Evolutionary conservation across 2,329 filamentous ascomycete species (phyloP).

Genomic region (Aspergillus spinulosporus): DNA sequence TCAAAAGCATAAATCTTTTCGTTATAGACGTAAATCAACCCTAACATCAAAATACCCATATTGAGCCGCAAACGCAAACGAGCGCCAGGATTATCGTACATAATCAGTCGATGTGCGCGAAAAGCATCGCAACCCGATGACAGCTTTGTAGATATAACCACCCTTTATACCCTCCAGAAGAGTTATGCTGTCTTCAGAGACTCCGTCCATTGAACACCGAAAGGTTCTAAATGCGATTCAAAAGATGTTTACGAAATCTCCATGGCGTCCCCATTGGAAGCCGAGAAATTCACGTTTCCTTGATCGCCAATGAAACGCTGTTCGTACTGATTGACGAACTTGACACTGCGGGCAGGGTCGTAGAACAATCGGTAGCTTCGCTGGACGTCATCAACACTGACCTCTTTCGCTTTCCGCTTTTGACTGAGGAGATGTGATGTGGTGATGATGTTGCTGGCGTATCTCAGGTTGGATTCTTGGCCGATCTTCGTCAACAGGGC

Average conservation of each 20-base stretch:
- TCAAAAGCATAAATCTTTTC: conserved; percentile 21
- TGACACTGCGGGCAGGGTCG: conserved; percentile 81
- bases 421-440: conserved; percentile 84
- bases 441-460: conserved; percentile 97
- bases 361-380: conserved; percentile 93
- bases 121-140: conserved; percentile 20
- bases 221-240: conserved; percentile 8
- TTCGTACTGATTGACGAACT: conserved; percentile 87
- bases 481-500: conserved; percentile 95
- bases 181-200: conserved; percentile 8
- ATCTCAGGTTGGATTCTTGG: conserved; percentile 84
- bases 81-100: conserved; percentile 44
- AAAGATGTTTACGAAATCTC: conserved; percentile 57
- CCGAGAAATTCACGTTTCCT: conserved; percentile 73
- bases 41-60: conserved; percentile 26
- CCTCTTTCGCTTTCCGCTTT: conserved; percentile 82
- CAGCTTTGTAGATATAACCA: conserved; percentile 13
- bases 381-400: conserved; percentile 85
- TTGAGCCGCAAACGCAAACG: conserved; percentile 27
- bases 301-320: conserved; percentile 88
- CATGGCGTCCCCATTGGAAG: conserved; percentile 64
- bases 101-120: conserved; percentile 35
- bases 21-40: conserved; percentile 26
- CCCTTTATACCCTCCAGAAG: background rate
- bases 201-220: conserved; percentile 18